phyloP scores from a whole-genome alignment of 2,329 filamentous ascomycete genomes.

The Cordyceps militaris region DNA sequence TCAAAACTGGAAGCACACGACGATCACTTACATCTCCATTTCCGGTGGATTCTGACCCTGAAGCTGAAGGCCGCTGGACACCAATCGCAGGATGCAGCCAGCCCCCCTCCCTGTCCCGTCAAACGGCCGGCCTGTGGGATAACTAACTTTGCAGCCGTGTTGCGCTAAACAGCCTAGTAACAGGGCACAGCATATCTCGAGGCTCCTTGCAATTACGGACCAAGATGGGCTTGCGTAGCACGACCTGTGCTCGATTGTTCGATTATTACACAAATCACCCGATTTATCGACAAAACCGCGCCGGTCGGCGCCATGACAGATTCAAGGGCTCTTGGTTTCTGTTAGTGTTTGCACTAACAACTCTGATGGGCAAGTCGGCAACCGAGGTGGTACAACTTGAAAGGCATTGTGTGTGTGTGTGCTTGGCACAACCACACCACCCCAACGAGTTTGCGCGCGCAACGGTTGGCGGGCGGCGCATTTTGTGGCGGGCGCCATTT shows the following conservation, averaged over 20 bases:
- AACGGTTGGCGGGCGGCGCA: background rate
- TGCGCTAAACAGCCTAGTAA: background rate
- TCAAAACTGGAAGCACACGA: conserved; percentile 8
- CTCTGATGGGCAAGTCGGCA: background rate
- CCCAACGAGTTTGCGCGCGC: background rate
- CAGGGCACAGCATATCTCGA: background rate
- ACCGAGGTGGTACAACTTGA: background rate
- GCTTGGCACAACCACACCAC: background rate
- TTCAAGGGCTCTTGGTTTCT: background rate
- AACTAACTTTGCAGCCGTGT: background rate
- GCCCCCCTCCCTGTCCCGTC: background rate
- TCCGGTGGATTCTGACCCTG: conserved; percentile 4
- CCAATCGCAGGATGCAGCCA: background rate
- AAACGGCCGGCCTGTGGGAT: conserved; percentile 3
- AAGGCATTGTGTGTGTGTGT: background rate
- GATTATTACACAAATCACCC: background rate
- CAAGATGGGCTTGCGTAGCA: background rate
- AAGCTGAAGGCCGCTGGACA: conserved; percentile 4
- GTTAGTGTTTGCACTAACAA: background rate
- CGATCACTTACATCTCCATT: conserved; percentile 10
- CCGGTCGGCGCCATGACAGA: background rate
- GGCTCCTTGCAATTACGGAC: conserved; percentile 7
- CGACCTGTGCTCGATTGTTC: background rate
- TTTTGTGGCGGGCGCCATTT: conserved; percentile 4
- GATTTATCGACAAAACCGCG: background rate